A percentile compares a stretch with the other conserved stretches of the same genome.
These are phyloP conservation scores for Verbena officinalis DNA, from an alignment of 257 asterid species.

Conservation along the genomic window DNA sequence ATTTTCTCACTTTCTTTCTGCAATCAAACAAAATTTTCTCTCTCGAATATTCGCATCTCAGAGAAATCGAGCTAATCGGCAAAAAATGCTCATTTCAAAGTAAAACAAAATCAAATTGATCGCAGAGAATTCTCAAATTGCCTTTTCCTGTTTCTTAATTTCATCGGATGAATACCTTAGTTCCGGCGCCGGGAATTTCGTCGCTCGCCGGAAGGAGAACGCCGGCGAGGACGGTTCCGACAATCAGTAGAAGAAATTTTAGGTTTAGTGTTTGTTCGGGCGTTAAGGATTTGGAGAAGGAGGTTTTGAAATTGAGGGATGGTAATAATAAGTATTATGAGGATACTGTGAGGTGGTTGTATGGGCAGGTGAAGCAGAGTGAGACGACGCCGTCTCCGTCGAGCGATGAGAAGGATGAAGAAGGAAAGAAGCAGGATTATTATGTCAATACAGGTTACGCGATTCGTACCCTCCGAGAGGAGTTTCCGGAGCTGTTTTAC, in stretches of 20 bases:
- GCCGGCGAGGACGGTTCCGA: slow-evolving; percentile 19
- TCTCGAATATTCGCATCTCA: slow-evolving; percentile 51
- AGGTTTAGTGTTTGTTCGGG: slow-evolving; percentile 49
- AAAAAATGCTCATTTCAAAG: slow-evolving; percentile 5
- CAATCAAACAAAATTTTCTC: slow-evolving; percentile 43
- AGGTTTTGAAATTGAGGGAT: slow-evolving; percentile 45
- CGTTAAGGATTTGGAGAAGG: slow-evolving; percentile 61
- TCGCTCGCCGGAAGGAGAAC: slow-evolving; percentile 32
- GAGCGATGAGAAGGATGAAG: slow-evolving; percentile 52
- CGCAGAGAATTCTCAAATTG: not conserved
- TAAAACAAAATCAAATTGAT: not conserved
- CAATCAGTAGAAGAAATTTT: slow-evolving; percentile 28
- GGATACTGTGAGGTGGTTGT: slow-evolving; percentile 48
- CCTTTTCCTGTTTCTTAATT: not conserved
- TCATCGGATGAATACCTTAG: slow-evolving; percentile 40
- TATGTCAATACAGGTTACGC: slow-evolving; percentile 89
- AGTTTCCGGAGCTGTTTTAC: slow-evolving; percentile 75
- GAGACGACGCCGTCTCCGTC: slow-evolving; percentile 45
- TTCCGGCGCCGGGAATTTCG: slow-evolving; percentile 42
- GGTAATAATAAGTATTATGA: slow-evolving; percentile 19
- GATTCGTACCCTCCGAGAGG: slow-evolving; percentile 86
- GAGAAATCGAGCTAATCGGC: slow-evolving; percentile 2
- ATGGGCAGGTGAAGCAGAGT: slow-evolving; percentile 53
- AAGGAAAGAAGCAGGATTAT: slow-evolving; percentile 71
- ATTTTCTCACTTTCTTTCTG: slow-evolving; percentile 23